phyloP scores from a whole-genome alignment of 164 flowering plant genomes.

The Kalanchoe fedtschenkoi region DNA sequence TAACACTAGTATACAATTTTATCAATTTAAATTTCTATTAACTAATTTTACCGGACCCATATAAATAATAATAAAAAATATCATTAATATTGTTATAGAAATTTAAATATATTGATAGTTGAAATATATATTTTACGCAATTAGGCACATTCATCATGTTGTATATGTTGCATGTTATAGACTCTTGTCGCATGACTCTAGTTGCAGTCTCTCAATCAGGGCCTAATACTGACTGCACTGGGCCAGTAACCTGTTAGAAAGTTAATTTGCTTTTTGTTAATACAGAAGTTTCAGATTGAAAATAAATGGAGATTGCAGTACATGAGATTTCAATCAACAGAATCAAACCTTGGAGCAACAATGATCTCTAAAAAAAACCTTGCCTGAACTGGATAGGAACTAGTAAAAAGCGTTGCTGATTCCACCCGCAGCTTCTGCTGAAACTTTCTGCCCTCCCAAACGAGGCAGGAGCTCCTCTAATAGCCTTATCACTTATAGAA shows the following conservation, averaged over 20 bases:
- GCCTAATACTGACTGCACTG: slow-evolving; percentile 47
- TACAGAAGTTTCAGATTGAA: not conserved
- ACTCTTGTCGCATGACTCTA: slow-evolving; percentile 60
- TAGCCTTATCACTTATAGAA: slow-evolving; percentile 7
- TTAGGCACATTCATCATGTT: no score
- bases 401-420: no score
- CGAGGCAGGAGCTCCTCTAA: not conserved
- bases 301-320: not conserved
- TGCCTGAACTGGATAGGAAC: slow-evolving; percentile 71
- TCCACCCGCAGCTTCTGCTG: slow-evolving; percentile 29
- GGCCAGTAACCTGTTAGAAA: slow-evolving; percentile 49
- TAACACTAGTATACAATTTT: no score
- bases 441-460: slow-evolving; percentile 22
- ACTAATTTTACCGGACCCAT: no score
- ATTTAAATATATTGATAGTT: no score
- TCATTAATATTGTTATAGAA: no score
- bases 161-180: no score
- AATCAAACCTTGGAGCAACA: not conserved
- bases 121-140: no score
- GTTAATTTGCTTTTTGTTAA: not conserved
- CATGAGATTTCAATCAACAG: not conserved
- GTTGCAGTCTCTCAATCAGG: slow-evolving; percentile 62
- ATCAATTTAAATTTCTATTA: no score
- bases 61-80: no score
- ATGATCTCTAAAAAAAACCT: not conserved